Percentiles rank a stretch among this genome's conserved stretches.
Evolutionary conservation across 352 stramenopile species (phyloP).

Genomic region (Aphanomyces cochlioides): DNA sequence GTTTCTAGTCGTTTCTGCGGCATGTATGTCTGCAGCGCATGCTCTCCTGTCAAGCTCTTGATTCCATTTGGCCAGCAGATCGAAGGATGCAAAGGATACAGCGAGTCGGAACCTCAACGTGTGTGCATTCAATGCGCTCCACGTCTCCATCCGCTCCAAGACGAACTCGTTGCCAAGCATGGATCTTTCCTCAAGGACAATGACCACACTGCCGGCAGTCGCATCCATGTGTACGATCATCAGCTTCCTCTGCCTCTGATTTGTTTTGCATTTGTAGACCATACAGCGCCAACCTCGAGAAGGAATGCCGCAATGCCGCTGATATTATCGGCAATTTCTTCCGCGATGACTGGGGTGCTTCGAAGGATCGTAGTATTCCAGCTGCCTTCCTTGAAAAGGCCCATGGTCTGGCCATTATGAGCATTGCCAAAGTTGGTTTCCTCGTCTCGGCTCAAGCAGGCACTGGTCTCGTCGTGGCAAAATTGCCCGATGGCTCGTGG

Average conservation of each 20-base stretch:
- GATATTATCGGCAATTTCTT: slow-evolving; percentile 73
- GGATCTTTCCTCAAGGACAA: too few relatives aligned
- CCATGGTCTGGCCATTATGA: slow-evolving; percentile 70
- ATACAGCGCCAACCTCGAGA: slow-evolving; percentile 49
- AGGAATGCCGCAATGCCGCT: slow-evolving; percentile 57
- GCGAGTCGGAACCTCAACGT: slow-evolving; percentile 51
- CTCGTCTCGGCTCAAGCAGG: slow-evolving; percentile 80
- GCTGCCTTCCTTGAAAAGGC: slow-evolving; percentile 51
- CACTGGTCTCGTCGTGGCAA: slow-evolving; percentile 91
- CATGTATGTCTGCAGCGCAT: slow-evolving; percentile 50
- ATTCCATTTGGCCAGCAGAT: slow-evolving; percentile 53
- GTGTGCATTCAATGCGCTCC: slow-evolving; percentile 54
- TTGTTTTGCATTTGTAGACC: slow-evolving; percentile 40
- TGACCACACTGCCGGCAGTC: slow-evolving; percentile 23
- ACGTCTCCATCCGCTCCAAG: slow-evolving; percentile 45
- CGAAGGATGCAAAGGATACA: slow-evolving; percentile 48
- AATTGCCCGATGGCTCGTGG: slow-evolving; percentile 91
- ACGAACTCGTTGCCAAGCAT: slow-evolving; percentile 36
- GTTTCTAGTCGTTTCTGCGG: slow-evolving; percentile 48
- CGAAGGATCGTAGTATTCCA: slow-evolving; percentile 45
- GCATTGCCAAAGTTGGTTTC: slow-evolving; percentile 88
- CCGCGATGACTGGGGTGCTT: slow-evolving; percentile 46
- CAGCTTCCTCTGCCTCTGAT: too few relatives aligned
- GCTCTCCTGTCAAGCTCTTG: slow-evolving; percentile 53
- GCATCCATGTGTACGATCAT: not conserved